Evolutionary conservation across 208 protist species (phyloP).

Genomic region (Leishmania tropica): DNA sequence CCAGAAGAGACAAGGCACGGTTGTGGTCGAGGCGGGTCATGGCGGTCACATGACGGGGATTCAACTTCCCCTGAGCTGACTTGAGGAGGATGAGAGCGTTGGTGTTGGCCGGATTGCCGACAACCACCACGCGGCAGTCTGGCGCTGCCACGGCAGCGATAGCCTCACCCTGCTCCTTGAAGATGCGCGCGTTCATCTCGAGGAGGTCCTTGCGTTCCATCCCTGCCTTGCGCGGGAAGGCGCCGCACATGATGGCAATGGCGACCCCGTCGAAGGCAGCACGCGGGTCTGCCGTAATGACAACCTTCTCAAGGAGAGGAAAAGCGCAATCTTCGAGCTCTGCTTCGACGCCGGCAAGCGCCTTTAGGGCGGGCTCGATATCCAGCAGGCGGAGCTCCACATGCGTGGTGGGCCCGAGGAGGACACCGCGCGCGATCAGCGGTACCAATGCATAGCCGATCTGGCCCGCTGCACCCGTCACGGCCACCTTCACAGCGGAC

Average conservation of each 20-base stretch:
- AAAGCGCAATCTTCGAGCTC: constrained; percentile 96
- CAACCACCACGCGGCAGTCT: constrained; percentile 89
- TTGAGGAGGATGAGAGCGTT: constrained; percentile 95
- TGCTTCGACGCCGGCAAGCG: constrained; percentile 88
- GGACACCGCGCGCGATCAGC: constrained; percentile 91
- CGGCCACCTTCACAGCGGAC: constrained; percentile 60
- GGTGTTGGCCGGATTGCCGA: constrained; percentile 98
- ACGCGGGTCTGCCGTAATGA: constrained; percentile 63
- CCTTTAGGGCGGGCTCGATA: constrained; percentile 67
- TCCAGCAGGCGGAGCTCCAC: constrained; percentile 95
- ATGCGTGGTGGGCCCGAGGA: constrained; percentile 89
- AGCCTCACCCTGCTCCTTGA: constrained; percentile 92
- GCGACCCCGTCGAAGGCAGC: constrained; percentile 89
- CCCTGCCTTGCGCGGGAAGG: constrained; percentile 88
- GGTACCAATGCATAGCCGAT: constrained; percentile 96
- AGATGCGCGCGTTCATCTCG: constrained; percentile 95
- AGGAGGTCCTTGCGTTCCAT: constrained; percentile 98
- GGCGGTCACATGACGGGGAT: constrained; percentile 92
- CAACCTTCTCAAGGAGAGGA: constrained; percentile 83
- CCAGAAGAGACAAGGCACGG: constrained; percentile 88
- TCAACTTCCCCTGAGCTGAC: constrained; percentile 61
- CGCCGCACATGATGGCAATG: constrained; percentile 86
- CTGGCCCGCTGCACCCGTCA: constrained; percentile 97
- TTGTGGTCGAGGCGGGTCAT: constrained; percentile 98
- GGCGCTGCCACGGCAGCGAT: constrained; percentile 86